A percentile compares a stretch with the other conserved stretches of the same genome.
Conservation (phyloP, 2,329 filamentous ascomycete genomes). For the Fusarium dimerum region DNA sequence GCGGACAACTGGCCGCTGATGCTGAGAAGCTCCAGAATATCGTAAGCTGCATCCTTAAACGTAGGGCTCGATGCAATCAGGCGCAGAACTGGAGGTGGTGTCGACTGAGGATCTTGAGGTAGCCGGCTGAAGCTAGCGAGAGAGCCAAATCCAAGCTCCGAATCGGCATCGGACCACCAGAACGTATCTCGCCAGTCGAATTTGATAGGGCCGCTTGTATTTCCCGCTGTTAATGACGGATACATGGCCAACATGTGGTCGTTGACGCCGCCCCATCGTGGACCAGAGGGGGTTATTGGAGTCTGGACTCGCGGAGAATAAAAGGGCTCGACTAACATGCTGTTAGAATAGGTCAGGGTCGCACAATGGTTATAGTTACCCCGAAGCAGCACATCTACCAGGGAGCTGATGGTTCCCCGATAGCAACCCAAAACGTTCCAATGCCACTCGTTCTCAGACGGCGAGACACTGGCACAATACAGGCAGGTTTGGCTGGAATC, state of each 20-base stretch:
- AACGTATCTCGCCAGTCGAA: slow-evolving; percentile 58
- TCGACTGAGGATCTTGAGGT: slow-evolving; percentile 34
- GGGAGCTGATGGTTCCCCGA: slow-evolving; percentile 46
- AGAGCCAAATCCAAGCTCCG: slow-evolving; percentile 34
- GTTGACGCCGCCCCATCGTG: slow-evolving; percentile 52
- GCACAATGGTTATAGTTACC: slow-evolving; percentile 36
- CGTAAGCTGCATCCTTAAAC: slow-evolving; percentile 48
- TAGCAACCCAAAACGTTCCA: slow-evolving; percentile 55
- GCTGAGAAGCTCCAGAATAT: slow-evolving; percentile 54
- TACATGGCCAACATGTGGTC: slow-evolving; percentile 52
- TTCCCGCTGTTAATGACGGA: slow-evolving; percentile 40
- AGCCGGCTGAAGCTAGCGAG: slow-evolving; percentile 9
- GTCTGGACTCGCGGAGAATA: slow-evolving; percentile 53
- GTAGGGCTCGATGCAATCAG: slow-evolving; percentile 56
- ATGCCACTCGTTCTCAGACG: slow-evolving; percentile 42
- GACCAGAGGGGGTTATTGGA: slow-evolving; percentile 51
- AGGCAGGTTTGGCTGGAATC: slow-evolving; percentile 52
- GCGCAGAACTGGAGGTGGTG: slow-evolving; percentile 49
- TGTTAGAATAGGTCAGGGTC: neutral
- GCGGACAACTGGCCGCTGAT: slow-evolving; percentile 51
- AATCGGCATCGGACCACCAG: slow-evolving; percentile 56
- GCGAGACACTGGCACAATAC: slow-evolving; percentile 44
- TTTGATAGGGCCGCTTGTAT: slow-evolving; percentile 44
- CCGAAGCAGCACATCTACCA: slow-evolving; percentile 53
- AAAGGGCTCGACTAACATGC: slow-evolving; percentile 39